Evolutionary conservation across 2,329 filamentous ascomycete species (phyloP), one percentile per base, ranked within the genome.

Genomic region (Gremmenia infestans): DNA sequence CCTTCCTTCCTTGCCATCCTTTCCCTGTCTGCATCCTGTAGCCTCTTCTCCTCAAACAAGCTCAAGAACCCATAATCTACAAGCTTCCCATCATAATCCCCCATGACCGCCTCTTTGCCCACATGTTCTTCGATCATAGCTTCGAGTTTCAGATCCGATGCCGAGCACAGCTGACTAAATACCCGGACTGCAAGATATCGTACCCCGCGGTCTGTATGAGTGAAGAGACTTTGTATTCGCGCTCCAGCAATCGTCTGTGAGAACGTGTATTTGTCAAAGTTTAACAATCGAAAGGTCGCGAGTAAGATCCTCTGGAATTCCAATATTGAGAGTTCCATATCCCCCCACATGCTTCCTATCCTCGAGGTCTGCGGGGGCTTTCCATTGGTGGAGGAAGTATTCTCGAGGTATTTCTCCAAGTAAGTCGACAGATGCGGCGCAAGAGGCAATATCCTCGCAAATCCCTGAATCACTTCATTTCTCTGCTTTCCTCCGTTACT

Each of bases 161-260:
- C 88, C 65, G 85, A 84, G 64, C 95, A 82, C 55, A 91, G 83
- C 60, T 90, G 78, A 67, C 87, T 91, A 62, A 96, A 88, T 57
- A 92, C 83, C 60, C 91, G 83, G 54, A 96, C 81, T 14, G 91
- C 87, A 58, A 97, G 78, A 71, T 92, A 96, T 72, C 88, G 83
- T 50, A 96, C 81, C 15, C 81, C 74, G 56, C 73, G 75, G 62
- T 80, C 78, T 48, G 72, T 67, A 68, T 87, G 81, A 51, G 77
- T 74, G 63, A 96, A 87, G 12, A 95, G 75, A 32, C 73, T 72
- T 72, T 91, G 85, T 45, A 96, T 77, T 60, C 82, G 81, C 48
- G 83, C 79, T 1, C 87, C 84, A 37, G 82, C 82, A 36, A 91
- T 79, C 64, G 84, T 76, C 56, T 74, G 75, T 9, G 81, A 80